Percentiles rank a stretch among this genome's conserved stretches.
These are phyloP conservation scores for Leishmania lainsoni DNA, from an alignment of 208 protist species.

Conservation along the genomic window DNA sequence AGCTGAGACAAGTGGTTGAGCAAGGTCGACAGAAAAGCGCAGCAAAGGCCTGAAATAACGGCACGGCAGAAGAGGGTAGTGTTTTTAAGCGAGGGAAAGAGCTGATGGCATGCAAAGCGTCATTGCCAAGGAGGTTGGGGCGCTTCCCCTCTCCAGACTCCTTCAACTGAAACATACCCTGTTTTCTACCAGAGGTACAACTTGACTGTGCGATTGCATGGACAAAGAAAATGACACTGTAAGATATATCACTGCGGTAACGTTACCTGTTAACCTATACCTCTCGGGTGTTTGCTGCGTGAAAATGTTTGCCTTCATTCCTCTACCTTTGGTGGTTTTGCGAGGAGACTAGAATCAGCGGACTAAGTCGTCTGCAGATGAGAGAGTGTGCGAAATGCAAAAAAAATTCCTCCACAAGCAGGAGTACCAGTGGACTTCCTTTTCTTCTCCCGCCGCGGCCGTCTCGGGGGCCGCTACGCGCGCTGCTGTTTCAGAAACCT, in stretches of 20 bases:
- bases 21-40: not conserved
- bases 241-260: not conserved
- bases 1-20: not conserved
- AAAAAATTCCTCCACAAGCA: not conserved
- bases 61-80: not conserved
- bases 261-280: not conserved
- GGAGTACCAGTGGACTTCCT: not conserved
- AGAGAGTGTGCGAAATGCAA: not conserved
- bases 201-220: not conserved
- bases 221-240: not conserved
- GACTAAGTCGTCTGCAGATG: not conserved
- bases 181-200: not conserved
- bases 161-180: not conserved
- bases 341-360: constrained; percentile 5
- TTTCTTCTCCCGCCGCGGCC: not conserved
- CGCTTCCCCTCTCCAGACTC: not conserved
- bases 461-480: not conserved
- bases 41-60: not conserved
- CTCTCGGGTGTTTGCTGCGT: not conserved
- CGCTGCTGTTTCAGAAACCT: constrained; percentile 1
- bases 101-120: not conserved
- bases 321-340: not conserved
- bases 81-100: not conserved
- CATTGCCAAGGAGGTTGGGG: not conserved
- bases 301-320: not conserved